A percentile compares a stretch with the other conserved stretches of the same genome.
These are phyloP conservation scores for Starmera quercuum DNA, from an alignment of 805 yeast genomes.

Conservation along the genomic window DNA sequence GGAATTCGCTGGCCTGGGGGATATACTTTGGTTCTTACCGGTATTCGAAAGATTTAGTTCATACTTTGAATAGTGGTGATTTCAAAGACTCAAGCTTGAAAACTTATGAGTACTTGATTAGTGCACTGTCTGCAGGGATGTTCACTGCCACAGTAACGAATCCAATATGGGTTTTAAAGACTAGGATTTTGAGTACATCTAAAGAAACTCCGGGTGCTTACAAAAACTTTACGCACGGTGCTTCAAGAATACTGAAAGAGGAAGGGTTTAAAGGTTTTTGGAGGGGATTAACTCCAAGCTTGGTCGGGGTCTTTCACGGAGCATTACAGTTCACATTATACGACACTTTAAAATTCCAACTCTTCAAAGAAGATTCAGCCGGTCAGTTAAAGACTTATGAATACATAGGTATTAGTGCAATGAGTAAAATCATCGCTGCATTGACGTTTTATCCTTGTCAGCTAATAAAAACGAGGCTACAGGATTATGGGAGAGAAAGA, in stretches of 20 bases:
- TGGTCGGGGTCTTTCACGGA: slow-evolving; percentile 83
- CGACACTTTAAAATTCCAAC: slow-evolving; percentile 57
- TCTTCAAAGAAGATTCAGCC: slow-evolving; percentile 13
- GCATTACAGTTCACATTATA: slow-evolving; percentile 83
- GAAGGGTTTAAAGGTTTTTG: slow-evolving; percentile 63
- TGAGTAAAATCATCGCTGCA: slow-evolving; percentile 64
- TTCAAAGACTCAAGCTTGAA: slow-evolving; percentile 26
- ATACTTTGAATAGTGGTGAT: slow-evolving; percentile 6
- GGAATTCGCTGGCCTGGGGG: slow-evolving; percentile 87
- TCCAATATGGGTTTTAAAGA: slow-evolving; percentile 94
- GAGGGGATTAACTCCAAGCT: slow-evolving; percentile 67
- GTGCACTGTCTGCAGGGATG: slow-evolving; percentile 68
- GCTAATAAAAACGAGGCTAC: slow-evolving; percentile 70
- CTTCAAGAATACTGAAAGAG: slow-evolving; percentile 32
- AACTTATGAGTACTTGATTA: slow-evolving; percentile 38
- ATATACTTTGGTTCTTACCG: slow-evolving; percentile 76
- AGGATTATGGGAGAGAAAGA: slow-evolving; percentile 30
- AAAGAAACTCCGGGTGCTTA: slow-evolving; percentile 43
- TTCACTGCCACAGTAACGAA: slow-evolving; percentile 73
- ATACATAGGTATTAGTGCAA: slow-evolving; percentile 58
- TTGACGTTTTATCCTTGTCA: slow-evolving; percentile 76
- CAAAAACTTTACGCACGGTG: slow-evolving; percentile 48
- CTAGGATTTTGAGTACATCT: slow-evolving; percentile 49
- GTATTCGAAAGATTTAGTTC: slow-evolving; percentile 39
- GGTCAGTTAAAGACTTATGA: slow-evolving; percentile 39